These are phyloP conservation scores for Pholiota molesta DNA, from an alignment of 768 basidiomycete species.

Conservation along the genomic window DNA sequence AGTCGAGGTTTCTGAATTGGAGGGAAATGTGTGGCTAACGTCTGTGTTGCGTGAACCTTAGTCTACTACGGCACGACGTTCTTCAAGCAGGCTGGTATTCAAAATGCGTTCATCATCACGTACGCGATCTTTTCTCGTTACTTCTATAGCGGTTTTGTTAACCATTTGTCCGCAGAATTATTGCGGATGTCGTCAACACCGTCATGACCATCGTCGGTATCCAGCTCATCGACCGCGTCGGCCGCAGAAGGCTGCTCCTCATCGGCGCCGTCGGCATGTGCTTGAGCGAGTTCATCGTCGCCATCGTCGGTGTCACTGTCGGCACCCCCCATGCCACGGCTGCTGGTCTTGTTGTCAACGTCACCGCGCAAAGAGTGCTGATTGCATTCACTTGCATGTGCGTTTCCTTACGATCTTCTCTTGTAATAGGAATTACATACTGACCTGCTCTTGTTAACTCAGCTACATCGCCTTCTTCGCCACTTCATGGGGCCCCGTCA, in stretches of 20 bases:
- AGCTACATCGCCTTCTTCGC: slow-evolving; percentile 46
- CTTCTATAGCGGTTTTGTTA: neutral
- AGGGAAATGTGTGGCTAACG: neutral
- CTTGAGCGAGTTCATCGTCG: slow-evolving; percentile 78
- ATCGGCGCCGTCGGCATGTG: slow-evolving; percentile 82
- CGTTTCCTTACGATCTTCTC: slow-evolving; percentile 29
- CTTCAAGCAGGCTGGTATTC: slow-evolving; percentile 59
- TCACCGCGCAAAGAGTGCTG: slow-evolving; percentile 59
- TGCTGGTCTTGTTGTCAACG: slow-evolving; percentile 30
- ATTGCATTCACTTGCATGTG: slow-evolving; percentile 58
- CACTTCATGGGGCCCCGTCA: slow-evolving; percentile 71
- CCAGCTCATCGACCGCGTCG: slow-evolving; percentile 77
- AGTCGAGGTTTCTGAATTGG: neutral
- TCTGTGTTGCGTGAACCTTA: neutral
- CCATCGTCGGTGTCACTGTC: slow-evolving; percentile 44
- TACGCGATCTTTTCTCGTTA: neutral
- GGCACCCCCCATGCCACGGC: slow-evolving; percentile 14
- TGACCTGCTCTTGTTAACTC: neutral
- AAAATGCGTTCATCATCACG: slow-evolving; percentile 58
- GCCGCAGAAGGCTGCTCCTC: slow-evolving; percentile 77
- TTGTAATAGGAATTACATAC: neutral
- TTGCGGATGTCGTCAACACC: slow-evolving; percentile 73
- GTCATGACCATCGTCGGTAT: slow-evolving; percentile 78
- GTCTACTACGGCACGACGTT: slow-evolving; percentile 44
- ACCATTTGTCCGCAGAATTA: slow-evolving; percentile 9